Evolutionary conservation across 208 protist species (phyloP).

Genomic region (Wallacemonas rigidus): DNA sequence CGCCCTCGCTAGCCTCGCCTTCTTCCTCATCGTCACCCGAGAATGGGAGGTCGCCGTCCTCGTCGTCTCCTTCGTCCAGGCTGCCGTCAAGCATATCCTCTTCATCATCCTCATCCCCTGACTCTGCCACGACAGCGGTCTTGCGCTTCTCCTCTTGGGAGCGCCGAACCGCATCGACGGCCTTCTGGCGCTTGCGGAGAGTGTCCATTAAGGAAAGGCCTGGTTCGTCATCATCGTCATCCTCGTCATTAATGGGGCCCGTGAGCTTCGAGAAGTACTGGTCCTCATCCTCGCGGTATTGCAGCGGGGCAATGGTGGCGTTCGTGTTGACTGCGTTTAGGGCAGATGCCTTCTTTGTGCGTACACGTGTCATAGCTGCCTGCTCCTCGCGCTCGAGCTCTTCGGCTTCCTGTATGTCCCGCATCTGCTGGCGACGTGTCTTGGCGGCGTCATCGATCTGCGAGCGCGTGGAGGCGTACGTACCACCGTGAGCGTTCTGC

Average conservation of each 20-base stretch:
- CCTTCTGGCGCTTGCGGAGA: slow-evolving; percentile 61
- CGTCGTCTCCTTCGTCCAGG: slow-evolving; percentile 19
- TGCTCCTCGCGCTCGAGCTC: slow-evolving; percentile 86
- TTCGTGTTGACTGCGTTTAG: slow-evolving; percentile 49
- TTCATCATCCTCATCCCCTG: slow-evolving; percentile 30
- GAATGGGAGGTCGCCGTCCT: slow-evolving; percentile 19
- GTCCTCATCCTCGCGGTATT: slow-evolving; percentile 90
- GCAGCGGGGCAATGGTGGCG: slow-evolving; percentile 57
- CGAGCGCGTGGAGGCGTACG: slow-evolving; percentile 35
- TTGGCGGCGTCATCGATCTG: slow-evolving; percentile 51
- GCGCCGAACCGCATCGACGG: slow-evolving; percentile 29
- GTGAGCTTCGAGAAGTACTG: slow-evolving; percentile 90
- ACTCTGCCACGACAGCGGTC: slow-evolving; percentile 15
- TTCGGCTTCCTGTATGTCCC: slow-evolving; percentile 65
- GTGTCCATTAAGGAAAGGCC: slow-evolving; percentile 83
- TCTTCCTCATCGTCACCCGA: slow-evolving; percentile 22
- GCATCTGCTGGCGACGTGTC: slow-evolving; percentile 67
- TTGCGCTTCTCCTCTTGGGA: slow-evolving; percentile 27
- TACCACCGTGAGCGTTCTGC: slow-evolving; percentile 39
- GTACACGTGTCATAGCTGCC: slow-evolving; percentile 82
- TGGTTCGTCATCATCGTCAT: slow-evolving; percentile 35
- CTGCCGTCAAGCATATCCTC: slow-evolving; percentile 38
- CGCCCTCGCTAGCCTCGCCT: slow-evolving; percentile 36
- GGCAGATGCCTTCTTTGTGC: slow-evolving; percentile 65
- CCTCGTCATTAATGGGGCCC: slow-evolving; percentile 28